Evolutionary conservation across 2,329 filamentous ascomycete genomes (phyloP).

Genomic region (Verticillium nonalfalfae): DNA sequence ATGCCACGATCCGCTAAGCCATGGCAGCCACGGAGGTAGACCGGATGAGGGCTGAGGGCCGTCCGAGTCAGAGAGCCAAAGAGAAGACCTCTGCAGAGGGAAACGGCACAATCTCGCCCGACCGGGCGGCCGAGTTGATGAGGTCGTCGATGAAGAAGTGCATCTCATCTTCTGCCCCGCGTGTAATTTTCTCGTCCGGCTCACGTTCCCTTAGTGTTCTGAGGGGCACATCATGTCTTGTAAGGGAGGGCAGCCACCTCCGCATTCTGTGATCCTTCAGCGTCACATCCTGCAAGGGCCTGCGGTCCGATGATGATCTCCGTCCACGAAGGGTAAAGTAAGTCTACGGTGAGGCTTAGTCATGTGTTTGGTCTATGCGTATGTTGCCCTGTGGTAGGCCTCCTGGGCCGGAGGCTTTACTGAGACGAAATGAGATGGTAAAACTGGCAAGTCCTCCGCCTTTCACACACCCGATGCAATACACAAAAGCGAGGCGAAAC

Average conservation of each 20-base stretch:
- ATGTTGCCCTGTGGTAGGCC: background rate
- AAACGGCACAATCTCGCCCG: background rate
- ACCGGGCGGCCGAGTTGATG: background rate
- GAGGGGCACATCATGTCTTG: background rate
- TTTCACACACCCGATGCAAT: no score
- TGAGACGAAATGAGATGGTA: background rate
- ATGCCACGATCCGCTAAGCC: background rate
- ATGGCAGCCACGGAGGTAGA: background rate
- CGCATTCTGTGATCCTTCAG: slow-evolving; percentile 1
- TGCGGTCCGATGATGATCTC: slow-evolving; percentile 23
- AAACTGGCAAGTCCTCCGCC: background rate
- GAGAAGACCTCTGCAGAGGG: background rate
- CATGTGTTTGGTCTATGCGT: background rate
- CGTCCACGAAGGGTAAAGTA: background rate
- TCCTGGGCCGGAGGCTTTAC: no score
- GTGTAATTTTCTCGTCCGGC: background rate
- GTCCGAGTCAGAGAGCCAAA: background rate
- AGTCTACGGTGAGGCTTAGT: background rate
- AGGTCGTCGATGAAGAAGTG: background rate
- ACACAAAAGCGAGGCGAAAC: background rate
- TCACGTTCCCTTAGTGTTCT: background rate
- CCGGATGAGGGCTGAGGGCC: background rate
- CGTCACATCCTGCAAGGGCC: slow-evolving; percentile 19
- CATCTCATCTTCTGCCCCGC: background rate
- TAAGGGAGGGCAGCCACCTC: background rate